Conservation (phyloP, 768 basidiomycete species). For the Galerina marginata region DNA sequence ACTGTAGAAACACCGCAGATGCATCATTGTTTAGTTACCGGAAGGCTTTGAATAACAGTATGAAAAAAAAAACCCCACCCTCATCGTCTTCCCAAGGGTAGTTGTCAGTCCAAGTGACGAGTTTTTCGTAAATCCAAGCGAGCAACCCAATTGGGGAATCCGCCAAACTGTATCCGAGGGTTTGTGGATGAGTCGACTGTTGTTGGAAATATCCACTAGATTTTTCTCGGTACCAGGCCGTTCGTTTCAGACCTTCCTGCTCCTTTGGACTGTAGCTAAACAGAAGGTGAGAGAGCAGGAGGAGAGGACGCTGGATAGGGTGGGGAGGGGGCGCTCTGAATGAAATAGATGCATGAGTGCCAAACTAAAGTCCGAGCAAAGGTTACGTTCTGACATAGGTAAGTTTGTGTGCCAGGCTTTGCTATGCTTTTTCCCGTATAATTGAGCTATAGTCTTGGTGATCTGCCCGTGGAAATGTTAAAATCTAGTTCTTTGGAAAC, state of each 20-base stretch:
- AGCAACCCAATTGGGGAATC: conserved; percentile 64
- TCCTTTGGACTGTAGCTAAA: conserved; percentile 37
- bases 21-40: background rate
- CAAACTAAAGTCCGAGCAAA: background rate
- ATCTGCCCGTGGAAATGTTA: conserved; percentile 23
- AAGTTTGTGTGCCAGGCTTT: conserved; percentile 62
- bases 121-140: conserved; percentile 40
- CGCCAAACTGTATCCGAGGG: conserved; percentile 55
- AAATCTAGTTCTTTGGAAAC: conserved; percentile 1
- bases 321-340: conserved; percentile 25
- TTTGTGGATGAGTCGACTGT: conserved; percentile 57
- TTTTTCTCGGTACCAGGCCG: conserved; percentile 31
- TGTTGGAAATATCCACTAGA: conserved; percentile 43
- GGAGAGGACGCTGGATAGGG: conserved; percentile 26
- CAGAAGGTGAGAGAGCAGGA: conserved; percentile 32
- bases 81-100: conserved; percentile 48
- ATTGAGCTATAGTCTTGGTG: conserved; percentile 29
- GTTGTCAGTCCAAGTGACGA: conserved; percentile 14
- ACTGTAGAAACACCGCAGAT: conserved; percentile 35
- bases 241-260: conserved; percentile 36
- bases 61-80: conserved; percentile 29
- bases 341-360: background rate
- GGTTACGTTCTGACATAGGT: conserved; percentile 37
- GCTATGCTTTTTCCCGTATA: conserved; percentile 39
- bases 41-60: background rate